These are phyloP conservation scores for Microcyclospora pomicola DNA, from an alignment of 2,329 filamentous ascomycete species.

Conservation along the genomic window DNA sequence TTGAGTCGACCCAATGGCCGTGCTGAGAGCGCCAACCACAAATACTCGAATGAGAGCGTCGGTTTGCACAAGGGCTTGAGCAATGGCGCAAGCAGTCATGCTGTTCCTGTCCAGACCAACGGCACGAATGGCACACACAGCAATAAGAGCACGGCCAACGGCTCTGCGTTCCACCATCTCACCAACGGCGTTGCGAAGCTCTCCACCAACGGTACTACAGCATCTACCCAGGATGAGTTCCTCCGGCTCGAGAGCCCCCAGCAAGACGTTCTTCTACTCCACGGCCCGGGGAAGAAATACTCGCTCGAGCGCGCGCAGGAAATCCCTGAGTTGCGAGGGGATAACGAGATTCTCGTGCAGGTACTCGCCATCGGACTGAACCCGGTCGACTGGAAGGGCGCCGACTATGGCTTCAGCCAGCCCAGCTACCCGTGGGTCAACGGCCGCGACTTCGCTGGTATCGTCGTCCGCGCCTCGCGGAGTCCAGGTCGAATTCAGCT, in stretches of 20 bases:
- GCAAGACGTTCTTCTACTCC: conserved; percentile 22
- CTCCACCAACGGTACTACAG: conserved; percentile 1
- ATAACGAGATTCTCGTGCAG: conserved; percentile 48
- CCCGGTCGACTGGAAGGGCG: conserved; percentile 60
- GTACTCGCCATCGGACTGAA: conserved; percentile 55
- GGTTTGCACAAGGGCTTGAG: not conserved
- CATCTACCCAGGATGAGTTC: conserved; percentile 15
- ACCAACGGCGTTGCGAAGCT: not conserved
- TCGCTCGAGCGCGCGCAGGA: conserved; percentile 17
- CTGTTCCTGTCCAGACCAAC: conserved; percentile 2
- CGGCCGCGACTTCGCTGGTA: conserved; percentile 55
- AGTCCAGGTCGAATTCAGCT: conserved; percentile 36
- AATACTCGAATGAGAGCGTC: no score
- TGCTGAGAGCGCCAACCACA: no score
- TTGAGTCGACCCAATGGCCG: not conserved
- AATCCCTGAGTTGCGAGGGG: conserved; percentile 19
- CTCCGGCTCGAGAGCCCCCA: conserved; percentile 18
- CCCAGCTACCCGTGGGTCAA: conserved; percentile 55
- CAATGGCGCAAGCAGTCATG: not conserved
- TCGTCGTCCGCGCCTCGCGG: conserved; percentile 38
- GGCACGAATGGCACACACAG: conserved; percentile 5
- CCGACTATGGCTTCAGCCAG: conserved; percentile 58
- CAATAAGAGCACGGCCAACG: conserved; percentile 4
- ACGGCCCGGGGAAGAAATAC: conserved; percentile 23
- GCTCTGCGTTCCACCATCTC: conserved; percentile 7